phyloP scores from a whole-genome alignment of 2,329 filamentous ascomycete genomes.

The Parastagonospora avenae region DNA sequence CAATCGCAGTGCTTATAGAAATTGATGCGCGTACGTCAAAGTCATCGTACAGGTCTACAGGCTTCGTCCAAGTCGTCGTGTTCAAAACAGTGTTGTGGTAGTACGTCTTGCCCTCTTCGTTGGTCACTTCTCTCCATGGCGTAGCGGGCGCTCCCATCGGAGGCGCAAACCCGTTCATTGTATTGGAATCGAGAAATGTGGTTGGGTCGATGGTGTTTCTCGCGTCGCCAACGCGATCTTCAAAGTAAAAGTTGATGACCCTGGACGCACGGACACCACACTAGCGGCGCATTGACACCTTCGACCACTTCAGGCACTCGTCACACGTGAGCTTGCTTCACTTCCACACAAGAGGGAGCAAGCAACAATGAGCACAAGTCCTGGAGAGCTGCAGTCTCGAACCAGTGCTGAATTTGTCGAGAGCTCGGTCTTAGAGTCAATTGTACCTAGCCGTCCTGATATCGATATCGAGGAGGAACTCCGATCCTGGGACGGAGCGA shows the following conservation, averaged over 20 bases:
- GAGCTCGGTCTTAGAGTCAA: slow-evolving; percentile 45
- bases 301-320: slow-evolving; percentile 8
- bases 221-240: slow-evolving; percentile 2
- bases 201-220: slow-evolving; percentile 4
- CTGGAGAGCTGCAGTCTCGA: slow-evolving; percentile 29
- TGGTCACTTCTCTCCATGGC: slow-evolving; percentile 81
- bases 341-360: neutral
- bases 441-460: slow-evolving; percentile 45
- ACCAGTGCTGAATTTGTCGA: slow-evolving; percentile 46
- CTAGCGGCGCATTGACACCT: slow-evolving; percentile 3
- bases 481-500: slow-evolving; percentile 51
- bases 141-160: slow-evolving; percentile 49
- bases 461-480: slow-evolving; percentile 48
- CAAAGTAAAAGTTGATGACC: slow-evolving; percentile 11
- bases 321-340: slow-evolving; percentile 21
- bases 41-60: slow-evolving; percentile 82
- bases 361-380: slow-evolving; percentile 24
- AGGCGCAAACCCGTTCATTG: slow-evolving; percentile 65
- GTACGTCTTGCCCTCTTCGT: slow-evolving; percentile 79
- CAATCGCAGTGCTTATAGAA: neutral
- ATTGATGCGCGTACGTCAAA: slow-evolving; percentile 67
- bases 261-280: slow-evolving; percentile 8
- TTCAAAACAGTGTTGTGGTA: slow-evolving; percentile 90
- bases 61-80: slow-evolving; percentile 92
- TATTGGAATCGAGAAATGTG: slow-evolving; percentile 6